Evolutionary conservation across 768 basidiomycete species (phyloP), one percentile per base, ranked within the genome.

Genomic region (Termitomyces sp.): DNA sequence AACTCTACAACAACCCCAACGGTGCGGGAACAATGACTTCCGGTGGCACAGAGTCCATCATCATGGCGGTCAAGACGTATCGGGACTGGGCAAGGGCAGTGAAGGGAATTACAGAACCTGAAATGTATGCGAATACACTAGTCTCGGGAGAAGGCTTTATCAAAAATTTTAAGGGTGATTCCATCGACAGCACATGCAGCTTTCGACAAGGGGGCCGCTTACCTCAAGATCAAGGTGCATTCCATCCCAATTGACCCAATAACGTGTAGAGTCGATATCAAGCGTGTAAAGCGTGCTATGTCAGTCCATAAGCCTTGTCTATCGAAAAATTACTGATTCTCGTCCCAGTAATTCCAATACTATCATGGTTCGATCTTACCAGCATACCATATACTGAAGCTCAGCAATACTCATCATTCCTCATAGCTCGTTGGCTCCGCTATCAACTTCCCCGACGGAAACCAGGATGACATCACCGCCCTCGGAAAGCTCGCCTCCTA

Each of bases 21-120:
- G 93, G 93, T 16, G 92, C 93, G 12, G 96, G 96, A 13, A 87
- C 87, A 6, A 98, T 95, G 72, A 99, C 96, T 1, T 89, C 89
- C 0, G 96, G 96, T 14, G 96, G 96, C 6, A 99, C 96, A 0
- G 96, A 99, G 70, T 92, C 90, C 22, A 98, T 98, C 64, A 77
- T 99, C 49, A 95, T 98, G 94, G 87, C 94, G 2, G 81, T 93
- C 63, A 98, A 98, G 77, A 91, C 95, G 0, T 87, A 99, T 68
- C 83, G 94, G 14, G 95, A 98, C 62, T 97, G 95, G 92, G 96
- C 93, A 6, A 76, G 81, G 45, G 81, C 77, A 1, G 86, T 87
- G 40, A 95, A 94, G 70, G 93, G 93, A 8, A 92, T 98, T 64
- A 92, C 82, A 0, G 83, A 89, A 59, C 96, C 96, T 1, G 96